phyloP scores from a whole-genome alignment of 2,329 filamentous ascomycete genomes.

The Leptographium galeiforme region DNA sequence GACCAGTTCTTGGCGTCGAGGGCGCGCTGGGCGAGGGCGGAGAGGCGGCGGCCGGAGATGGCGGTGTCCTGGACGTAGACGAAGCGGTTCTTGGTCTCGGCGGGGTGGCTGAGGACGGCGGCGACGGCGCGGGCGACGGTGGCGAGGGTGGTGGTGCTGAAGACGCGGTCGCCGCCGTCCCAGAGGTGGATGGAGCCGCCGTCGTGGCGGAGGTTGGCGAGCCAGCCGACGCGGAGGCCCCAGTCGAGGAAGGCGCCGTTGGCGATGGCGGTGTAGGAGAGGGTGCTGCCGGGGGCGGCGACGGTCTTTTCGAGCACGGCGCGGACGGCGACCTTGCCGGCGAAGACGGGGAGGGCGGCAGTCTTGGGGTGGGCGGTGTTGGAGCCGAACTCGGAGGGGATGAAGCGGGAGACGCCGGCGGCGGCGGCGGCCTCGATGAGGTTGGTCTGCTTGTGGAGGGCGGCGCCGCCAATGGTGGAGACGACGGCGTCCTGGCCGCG shows the following conservation, averaged over 20 bases:
- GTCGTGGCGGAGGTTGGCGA: slow-evolving; percentile 7
- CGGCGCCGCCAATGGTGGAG: neutral
- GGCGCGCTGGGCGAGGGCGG: slow-evolving; percentile 18
- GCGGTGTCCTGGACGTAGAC: slow-evolving; percentile 21
- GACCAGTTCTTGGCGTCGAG: neutral
- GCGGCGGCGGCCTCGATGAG: slow-evolving; percentile 41
- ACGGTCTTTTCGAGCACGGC: slow-evolving; percentile 14
- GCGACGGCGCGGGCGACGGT: slow-evolving; percentile 19
- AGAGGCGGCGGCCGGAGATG: slow-evolving; percentile 18
- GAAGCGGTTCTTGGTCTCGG: slow-evolving; percentile 20
- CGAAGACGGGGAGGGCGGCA: slow-evolving; percentile 14
- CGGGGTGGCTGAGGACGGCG: slow-evolving; percentile 15
- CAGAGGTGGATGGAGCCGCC: slow-evolving; percentile 14
- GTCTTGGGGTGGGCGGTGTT: slow-evolving; percentile 19
- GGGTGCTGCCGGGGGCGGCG: slow-evolving; percentile 8
- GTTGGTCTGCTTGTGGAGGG: slow-evolving; percentile 25
- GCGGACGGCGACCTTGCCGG: slow-evolving; percentile 17
- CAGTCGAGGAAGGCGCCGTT: slow-evolving; percentile 5
- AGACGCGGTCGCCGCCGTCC: slow-evolving; percentile 21
- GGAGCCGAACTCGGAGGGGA: slow-evolving; percentile 38
- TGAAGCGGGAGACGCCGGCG: slow-evolving; percentile 40
- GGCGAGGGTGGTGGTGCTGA: slow-evolving; percentile 21
- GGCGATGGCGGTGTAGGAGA: slow-evolving; percentile 2
- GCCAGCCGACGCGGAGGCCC: neutral
- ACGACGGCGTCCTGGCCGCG: slow-evolving; percentile 30